Conservation (phyloP, 2,329 filamentous ascomycete species). For the Microdochium bolleyi region DNA sequence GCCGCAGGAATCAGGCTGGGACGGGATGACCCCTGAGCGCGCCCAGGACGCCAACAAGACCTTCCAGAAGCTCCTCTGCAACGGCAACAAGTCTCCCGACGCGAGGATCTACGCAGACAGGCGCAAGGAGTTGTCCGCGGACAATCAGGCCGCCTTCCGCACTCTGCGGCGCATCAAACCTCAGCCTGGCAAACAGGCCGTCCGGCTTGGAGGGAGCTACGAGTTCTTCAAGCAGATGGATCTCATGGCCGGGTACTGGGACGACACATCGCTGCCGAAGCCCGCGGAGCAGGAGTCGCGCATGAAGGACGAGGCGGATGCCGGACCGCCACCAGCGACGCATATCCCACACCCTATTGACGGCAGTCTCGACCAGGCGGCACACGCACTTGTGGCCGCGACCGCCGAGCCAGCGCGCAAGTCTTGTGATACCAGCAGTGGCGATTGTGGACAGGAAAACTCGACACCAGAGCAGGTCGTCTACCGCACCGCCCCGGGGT, state of each 20-base stretch:
- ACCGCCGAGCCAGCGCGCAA: slow-evolving; percentile 7
- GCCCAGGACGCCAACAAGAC: slow-evolving; percentile 38
- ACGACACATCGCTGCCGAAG: slow-evolving; percentile 41
- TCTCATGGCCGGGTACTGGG: slow-evolving; percentile 50
- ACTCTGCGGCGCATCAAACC: slow-evolving; percentile 51
- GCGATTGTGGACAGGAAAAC: slow-evolving; percentile 5
- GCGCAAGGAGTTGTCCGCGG: slow-evolving; percentile 44
- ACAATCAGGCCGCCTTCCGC: slow-evolving; percentile 52
- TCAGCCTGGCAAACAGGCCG: slow-evolving; percentile 41
- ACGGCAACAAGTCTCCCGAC: slow-evolving; percentile 47
- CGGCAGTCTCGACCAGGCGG: slow-evolving; percentile 9
- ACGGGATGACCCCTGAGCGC: slow-evolving; percentile 38
- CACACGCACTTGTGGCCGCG: slow-evolving; percentile 6
- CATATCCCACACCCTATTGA: slow-evolving; percentile 6
- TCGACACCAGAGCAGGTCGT: slow-evolving; percentile 12
- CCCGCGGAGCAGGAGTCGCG: slow-evolving; percentile 4
- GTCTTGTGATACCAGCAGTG: slow-evolving; percentile 6
- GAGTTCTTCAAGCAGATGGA: slow-evolving; percentile 60
- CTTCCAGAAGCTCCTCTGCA: slow-evolving; percentile 40
- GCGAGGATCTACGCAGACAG: slow-evolving; percentile 51
- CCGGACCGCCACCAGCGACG: slow-evolving; percentile 3
- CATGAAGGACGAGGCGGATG: slow-evolving; percentile 2
- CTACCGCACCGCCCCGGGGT: slow-evolving; percentile 40
- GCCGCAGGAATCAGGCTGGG: slow-evolving; percentile 46
- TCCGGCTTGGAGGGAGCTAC: slow-evolving; percentile 54